Conservation (phyloP, 192 early-diverging fungal genomes). For the Backusella morwellensis region DNA sequence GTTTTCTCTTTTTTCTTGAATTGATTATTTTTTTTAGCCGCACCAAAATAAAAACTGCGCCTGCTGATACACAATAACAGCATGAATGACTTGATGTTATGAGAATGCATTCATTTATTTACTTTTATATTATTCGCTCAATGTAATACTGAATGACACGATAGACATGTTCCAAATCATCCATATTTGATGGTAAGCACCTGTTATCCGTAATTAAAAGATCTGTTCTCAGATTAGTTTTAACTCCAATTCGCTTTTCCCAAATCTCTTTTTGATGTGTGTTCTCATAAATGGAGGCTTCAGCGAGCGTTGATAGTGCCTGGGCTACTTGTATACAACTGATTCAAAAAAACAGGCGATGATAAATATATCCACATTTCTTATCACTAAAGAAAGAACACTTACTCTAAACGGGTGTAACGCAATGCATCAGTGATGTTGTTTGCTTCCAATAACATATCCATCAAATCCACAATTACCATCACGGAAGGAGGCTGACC, state of each 20-base stretch:
- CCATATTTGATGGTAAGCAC: not conserved
- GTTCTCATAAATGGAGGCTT: not conserved
- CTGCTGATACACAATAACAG: not conserved
- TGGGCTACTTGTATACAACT: not conserved
- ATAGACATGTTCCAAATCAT: not conserved
- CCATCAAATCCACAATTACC: not conserved
- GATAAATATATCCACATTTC: not conserved
- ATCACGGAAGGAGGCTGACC: not conserved
- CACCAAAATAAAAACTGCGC: not conserved
- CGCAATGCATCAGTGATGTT: not conserved
- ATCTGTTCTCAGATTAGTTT: not conserved
- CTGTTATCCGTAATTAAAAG: not conserved
- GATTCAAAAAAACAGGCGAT: not conserved
- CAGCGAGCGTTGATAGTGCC: not conserved
- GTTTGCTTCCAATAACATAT: not conserved
- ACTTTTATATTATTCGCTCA: not conserved
- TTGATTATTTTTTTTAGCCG: no score
- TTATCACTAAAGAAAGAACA: not conserved
- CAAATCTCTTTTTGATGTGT: not conserved
- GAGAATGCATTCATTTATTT: not conserved
- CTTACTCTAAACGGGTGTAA: not conserved
- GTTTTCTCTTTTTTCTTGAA: no score
- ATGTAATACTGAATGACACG: not conserved
- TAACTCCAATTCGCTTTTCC: not conserved
- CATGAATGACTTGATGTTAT: not conserved